Evolutionary conservation across 768 basidiomycete genomes (phyloP), one percentile per base, ranked within the genome.

Genomic region (Termitomyces sp.): DNA sequence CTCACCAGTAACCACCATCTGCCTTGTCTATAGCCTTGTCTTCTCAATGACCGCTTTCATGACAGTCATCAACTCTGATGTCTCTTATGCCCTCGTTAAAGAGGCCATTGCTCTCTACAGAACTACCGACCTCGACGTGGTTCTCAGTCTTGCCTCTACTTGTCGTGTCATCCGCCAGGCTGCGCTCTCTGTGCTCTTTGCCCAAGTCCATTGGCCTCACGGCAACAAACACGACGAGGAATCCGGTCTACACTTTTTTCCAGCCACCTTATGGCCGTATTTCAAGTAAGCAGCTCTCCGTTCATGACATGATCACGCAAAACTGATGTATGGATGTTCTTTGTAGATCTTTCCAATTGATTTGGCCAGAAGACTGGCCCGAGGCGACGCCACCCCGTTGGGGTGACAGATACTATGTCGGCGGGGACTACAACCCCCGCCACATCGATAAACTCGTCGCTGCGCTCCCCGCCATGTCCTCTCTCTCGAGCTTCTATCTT

Each of bases 291-390:
- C 51, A 38, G 6, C 4, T 5, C 11, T 10, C 34, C 34, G 37
- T n/a, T 2, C 25, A n/a, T 23, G 23, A 17, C 43, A 34, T 6
- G 31, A 12, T 25, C 12, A 35, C 21, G 9, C 21, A 34, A 4
- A 19, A 45, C 16, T 34, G 21, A 35, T 42, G 9, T 9, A 4
- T 23, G 1, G 21, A 45, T n/a, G 27, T 31, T 35, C 35, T 44
- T 49, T 38, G 4, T 54, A 77, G 77, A 59, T 66, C 62, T 23
- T 71, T 78, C 35, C 64, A 68, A 50, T 62, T 78, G 3, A 65
- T 72, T 41, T 78, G 77, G 77, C 77, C 77, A 11, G 77, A 77
- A 58, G 71, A 76, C 47, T 77, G 77, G 77, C 72, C 73, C 3
- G 77, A 78, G 47, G 62, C 73, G 11, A 64, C 66, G 5, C 76